These are phyloP conservation scores for Cryptomeria japonica DNA, from an alignment of 75 land plant genomes.

Conservation along the genomic window DNA sequence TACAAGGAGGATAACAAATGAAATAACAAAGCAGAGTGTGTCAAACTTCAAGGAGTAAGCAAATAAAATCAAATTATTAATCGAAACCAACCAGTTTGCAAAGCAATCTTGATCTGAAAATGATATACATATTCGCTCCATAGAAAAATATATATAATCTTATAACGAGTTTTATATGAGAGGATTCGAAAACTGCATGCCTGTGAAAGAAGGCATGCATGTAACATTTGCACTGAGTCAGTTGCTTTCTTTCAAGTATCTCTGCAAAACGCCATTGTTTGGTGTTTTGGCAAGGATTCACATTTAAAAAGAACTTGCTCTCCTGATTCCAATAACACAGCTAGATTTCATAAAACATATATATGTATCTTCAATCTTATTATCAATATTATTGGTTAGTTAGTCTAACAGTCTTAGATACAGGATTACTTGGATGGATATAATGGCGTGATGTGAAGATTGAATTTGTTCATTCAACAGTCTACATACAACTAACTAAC, in stretches of 20 bases:
- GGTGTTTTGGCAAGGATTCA: too few species aligned
- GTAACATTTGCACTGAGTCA: background rate
- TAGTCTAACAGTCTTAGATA: background rate
- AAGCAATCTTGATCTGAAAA: background rate
- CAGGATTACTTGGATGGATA: background rate
- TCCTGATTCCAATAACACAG: background rate
- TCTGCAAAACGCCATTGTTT: too few species aligned
- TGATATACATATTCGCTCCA: too few species aligned
- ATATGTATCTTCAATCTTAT: background rate
- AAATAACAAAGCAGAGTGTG: background rate
- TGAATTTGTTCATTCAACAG: too few species aligned
- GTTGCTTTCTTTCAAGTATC: background rate
- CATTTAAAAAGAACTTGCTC: too few species aligned
- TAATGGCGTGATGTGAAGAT: background rate
- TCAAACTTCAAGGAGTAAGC: too few species aligned
- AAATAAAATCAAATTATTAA: background rate
- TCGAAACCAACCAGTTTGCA: background rate
- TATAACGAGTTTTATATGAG: too few species aligned
- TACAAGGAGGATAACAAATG: too few species aligned
- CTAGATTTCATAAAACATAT: background rate
- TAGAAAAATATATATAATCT: too few species aligned
- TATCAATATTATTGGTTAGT: background rate
- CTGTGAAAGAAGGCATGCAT: background rate
- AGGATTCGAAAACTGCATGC: background rate
- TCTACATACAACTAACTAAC: too few species aligned